Conservation (phyloP, 1,139 yeast species). For the Candida frijolesensis region DNA sequence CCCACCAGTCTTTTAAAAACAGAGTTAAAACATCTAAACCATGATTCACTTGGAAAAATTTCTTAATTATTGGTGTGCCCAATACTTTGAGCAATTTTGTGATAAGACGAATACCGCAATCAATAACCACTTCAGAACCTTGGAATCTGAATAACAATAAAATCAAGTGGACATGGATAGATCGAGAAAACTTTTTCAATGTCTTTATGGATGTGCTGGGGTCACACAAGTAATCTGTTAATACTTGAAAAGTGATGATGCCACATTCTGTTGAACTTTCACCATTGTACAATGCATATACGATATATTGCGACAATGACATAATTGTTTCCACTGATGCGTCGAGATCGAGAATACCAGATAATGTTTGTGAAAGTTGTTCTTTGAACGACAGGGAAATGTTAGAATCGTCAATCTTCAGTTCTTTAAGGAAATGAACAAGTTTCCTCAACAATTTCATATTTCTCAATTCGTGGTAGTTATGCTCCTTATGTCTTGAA, state of each 20-base stretch:
- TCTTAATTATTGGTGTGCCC: slow-evolving; percentile 48
- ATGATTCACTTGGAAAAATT: slow-evolving; percentile 52
- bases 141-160: slow-evolving; percentile 52
- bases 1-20: slow-evolving; percentile 50
- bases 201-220: slow-evolving; percentile 34
- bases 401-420: slow-evolving; percentile 17
- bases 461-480: slow-evolving; percentile 50
- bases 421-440: slow-evolving; percentile 50
- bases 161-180: slow-evolving; percentile 68
- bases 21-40: slow-evolving; percentile 59
- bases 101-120: slow-evolving; percentile 51
- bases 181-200: slow-evolving; percentile 51
- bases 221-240: slow-evolving; percentile 36
- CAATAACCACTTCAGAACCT: slow-evolving; percentile 39
- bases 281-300: slow-evolving; percentile 36
- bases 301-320: slow-evolving; percentile 35
- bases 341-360: slow-evolving; percentile 30
- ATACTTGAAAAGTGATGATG: slow-evolving; percentile 26
- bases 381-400: slow-evolving; percentile 18
- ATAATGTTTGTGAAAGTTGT: slow-evolving; percentile 24
- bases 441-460: slow-evolving; percentile 57
- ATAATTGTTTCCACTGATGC: slow-evolving; percentile 42
- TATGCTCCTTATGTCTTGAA: slow-evolving; percentile 52
- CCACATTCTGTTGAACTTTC: slow-evolving; percentile 35
- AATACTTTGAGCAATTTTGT: slow-evolving; percentile 49